phyloP scores from a whole-genome alignment of 257 asterid genomes.

The Apocynum venetum region DNA sequence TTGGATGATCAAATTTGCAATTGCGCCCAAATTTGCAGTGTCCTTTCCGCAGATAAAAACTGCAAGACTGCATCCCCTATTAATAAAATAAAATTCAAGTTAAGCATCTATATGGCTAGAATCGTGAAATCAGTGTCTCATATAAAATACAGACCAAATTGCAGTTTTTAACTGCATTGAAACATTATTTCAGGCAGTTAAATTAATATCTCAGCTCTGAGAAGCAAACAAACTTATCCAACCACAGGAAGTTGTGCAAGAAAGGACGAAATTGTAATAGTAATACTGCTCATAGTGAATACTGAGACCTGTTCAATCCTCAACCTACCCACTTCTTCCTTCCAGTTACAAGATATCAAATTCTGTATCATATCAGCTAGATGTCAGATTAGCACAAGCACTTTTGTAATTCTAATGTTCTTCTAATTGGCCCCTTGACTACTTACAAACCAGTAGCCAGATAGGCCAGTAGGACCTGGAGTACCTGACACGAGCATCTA shows the following conservation, averaged over 20 bases:
- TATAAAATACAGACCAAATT: not conserved
- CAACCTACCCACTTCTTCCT: not conserved
- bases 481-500: not conserved
- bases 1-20: conserved; percentile 87
- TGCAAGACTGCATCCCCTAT: conserved; percentile 84
- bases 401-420: not conserved
- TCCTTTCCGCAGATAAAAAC: conserved; percentile 77
- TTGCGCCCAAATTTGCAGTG: conserved; percentile 71
- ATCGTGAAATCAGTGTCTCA: not conserved
- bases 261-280: not conserved
- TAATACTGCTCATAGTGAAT: not conserved
- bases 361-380: not conserved
- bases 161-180: not conserved
- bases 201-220: not conserved
- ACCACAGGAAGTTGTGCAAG: not conserved
- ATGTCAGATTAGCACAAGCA: not conserved
- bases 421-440: not conserved
- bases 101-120: not conserved
- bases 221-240: too few species aligned
- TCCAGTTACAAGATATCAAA: not conserved
- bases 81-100: not conserved
- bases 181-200: not conserved
- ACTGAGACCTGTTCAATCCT: not conserved
- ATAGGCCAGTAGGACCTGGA: not conserved
- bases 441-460: not conserved